phyloP scores from a whole-genome alignment of 1,139 yeast species.

The Kluyveromyces sp. region DNA sequence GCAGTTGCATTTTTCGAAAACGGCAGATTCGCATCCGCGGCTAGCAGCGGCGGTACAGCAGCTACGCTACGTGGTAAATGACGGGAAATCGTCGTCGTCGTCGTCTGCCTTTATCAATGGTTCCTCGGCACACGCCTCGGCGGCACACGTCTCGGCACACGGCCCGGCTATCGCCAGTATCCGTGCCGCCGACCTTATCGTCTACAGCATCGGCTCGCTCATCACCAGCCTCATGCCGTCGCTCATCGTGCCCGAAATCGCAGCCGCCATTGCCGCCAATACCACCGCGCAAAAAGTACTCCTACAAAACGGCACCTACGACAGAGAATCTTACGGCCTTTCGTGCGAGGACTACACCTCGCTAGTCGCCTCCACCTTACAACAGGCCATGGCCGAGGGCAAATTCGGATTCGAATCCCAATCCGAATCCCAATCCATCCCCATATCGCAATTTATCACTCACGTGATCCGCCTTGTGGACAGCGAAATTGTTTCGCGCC shows the following conservation, averaged over 20 bases:
- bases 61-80: constrained; percentile 5
- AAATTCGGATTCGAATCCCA: constrained; percentile 13
- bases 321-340: constrained; percentile 70
- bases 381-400: background rate
- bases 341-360: constrained; percentile 51
- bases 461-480: background rate
- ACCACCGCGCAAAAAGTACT: constrained; percentile 41
- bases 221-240: constrained; percentile 84
- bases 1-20: constrained; percentile 6
- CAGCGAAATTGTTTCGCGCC: background rate
- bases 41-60: constrained; percentile 1
- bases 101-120: background rate
- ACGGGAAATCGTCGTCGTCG: background rate
- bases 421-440: background rate
- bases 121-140: constrained; percentile 6
- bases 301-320: constrained; percentile 62
- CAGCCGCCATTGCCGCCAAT: constrained; percentile 39
- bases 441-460: background rate
- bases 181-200: constrained; percentile 38
- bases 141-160: constrained; percentile 4
- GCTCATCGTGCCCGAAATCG: constrained; percentile 64
- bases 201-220: constrained; percentile 80
- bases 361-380: constrained; percentile 32
- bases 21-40: background rate
- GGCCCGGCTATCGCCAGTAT: constrained; percentile 3